Conservation (phyloP, 768 basidiomycete species). For the Harrya chromipes region DNA sequence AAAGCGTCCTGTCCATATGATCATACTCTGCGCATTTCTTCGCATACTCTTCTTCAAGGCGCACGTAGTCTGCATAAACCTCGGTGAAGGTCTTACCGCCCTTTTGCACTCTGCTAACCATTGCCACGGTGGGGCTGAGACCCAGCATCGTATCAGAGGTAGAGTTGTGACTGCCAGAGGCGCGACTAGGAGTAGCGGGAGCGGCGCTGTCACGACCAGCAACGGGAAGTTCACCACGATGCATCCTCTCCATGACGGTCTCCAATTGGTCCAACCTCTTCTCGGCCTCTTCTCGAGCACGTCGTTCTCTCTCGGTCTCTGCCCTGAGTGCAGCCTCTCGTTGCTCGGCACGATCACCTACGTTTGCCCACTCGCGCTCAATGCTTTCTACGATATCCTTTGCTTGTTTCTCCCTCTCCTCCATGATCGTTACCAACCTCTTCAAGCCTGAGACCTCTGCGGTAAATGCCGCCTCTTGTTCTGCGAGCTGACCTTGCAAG, state of each 20-base stretch:
- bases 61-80: conserved; percentile 87
- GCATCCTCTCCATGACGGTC: conserved; percentile 66
- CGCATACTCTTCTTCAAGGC: conserved; percentile 77
- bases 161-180: conserved; percentile 38
- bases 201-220: conserved; percentile 42
- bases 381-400: conserved; percentile 79
- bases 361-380: conserved; percentile 77
- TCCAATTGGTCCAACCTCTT: conserved; percentile 69
- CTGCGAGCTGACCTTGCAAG: conserved; percentile 74
- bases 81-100: conserved; percentile 90
- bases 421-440: conserved; percentile 79
- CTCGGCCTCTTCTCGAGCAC: conserved; percentile 67
- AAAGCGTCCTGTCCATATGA: conserved; percentile 78
- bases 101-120: conserved; percentile 79
- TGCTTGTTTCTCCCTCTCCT: conserved; percentile 82
- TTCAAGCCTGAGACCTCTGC: conserved; percentile 72
- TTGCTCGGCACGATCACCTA: conserved; percentile 65
- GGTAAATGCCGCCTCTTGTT: conserved; percentile 80
- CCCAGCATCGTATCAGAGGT: conserved; percentile 57
- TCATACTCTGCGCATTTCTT: conserved; percentile 79
- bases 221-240: conserved; percentile 65
- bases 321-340: conserved; percentile 65
- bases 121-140: conserved; percentile 83
- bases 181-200: conserved; percentile 43
- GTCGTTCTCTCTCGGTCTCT: conserved; percentile 69